phyloP scores from a whole-genome alignment of 2,329 filamentous ascomycete species.

The Clarireedia sp. region DNA sequence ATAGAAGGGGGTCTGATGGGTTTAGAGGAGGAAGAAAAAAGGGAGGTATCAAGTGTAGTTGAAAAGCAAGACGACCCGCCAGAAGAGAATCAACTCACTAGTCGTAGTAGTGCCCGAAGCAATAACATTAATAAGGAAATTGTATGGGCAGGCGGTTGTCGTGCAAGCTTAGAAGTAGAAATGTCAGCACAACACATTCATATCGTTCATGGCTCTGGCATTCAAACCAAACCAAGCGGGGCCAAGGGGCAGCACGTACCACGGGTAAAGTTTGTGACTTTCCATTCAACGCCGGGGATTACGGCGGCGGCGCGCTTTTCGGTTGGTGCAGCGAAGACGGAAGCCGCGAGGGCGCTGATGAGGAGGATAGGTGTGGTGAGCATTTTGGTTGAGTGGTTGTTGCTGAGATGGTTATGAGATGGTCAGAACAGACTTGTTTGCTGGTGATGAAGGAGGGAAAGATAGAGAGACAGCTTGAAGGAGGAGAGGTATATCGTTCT shows the following conservation, averaged over 20 bases:
- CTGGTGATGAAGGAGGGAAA: not conserved
- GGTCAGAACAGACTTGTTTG: not conserved
- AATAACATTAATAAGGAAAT: not conserved
- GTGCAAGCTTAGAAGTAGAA: not conserved
- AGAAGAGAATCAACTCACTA: not conserved
- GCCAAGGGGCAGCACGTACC: not conserved
- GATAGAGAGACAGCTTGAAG: not conserved
- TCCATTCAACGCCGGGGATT: conserved; percentile 7
- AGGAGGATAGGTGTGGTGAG: not conserved
- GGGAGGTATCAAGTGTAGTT: not conserved
- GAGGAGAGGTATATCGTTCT: not conserved
- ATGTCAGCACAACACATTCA: not conserved
- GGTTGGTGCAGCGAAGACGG: not conserved
- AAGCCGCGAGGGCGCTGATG: not conserved
- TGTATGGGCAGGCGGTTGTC: not conserved
- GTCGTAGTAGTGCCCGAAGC: not conserved
- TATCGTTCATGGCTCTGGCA: not conserved
- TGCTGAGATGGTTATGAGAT: not conserved
- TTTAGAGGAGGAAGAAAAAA: not conserved
- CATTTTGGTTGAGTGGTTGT: conserved; percentile 2
- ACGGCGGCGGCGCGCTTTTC: not conserved
- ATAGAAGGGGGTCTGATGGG: too few species aligned
- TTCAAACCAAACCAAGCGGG: not conserved
- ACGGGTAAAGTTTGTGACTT: conserved; percentile 9
- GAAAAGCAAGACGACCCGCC: not conserved